Conservation (phyloP, 805 yeast species). For the Alloascoidea africana region DNA sequence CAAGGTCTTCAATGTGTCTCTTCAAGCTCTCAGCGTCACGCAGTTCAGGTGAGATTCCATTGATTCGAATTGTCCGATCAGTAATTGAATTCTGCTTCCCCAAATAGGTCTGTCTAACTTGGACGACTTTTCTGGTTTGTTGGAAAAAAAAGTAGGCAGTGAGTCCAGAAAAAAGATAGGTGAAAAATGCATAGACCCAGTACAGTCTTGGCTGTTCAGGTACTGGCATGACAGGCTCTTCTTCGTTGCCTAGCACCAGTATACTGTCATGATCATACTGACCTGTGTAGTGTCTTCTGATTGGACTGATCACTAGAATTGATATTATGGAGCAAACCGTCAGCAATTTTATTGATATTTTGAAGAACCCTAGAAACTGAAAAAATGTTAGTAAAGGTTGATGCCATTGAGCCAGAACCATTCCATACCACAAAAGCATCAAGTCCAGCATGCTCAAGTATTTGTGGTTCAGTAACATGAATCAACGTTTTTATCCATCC, state of each 20-base stretch:
- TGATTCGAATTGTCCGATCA: constrained; percentile 75
- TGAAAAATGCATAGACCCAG: constrained; percentile 81
- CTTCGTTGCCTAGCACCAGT: no score
- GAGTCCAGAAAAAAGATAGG: constrained; percentile 68
- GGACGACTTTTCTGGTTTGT: constrained; percentile 61
- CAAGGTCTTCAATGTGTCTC: constrained; percentile 60
- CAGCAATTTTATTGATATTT: constrained; percentile 66
- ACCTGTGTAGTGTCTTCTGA: constrained; percentile 74
- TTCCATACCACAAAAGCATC: constrained; percentile 65
- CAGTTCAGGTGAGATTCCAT: constrained; percentile 78
- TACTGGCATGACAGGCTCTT: no score
- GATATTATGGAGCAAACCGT: constrained; percentile 55
- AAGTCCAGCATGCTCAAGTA: constrained; percentile 80
- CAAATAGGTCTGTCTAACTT: constrained; percentile 63
- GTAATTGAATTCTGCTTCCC: constrained; percentile 84
- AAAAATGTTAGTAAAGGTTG: constrained; percentile 17
- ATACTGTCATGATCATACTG: constrained; percentile 35
- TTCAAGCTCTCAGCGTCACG: constrained; percentile 58
- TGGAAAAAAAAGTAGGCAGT: constrained; percentile 44
- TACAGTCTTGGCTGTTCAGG: no score
- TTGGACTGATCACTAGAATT: constrained; percentile 64
- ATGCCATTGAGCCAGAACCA: background rate
- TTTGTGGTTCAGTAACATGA: constrained; percentile 55
- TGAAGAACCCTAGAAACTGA: constrained; percentile 67
- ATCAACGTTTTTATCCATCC: constrained; percentile 71